Evolutionary conservation across 306 rosid species (phyloP).

Genomic region (Pterocarpus macrocarpus): DNA sequence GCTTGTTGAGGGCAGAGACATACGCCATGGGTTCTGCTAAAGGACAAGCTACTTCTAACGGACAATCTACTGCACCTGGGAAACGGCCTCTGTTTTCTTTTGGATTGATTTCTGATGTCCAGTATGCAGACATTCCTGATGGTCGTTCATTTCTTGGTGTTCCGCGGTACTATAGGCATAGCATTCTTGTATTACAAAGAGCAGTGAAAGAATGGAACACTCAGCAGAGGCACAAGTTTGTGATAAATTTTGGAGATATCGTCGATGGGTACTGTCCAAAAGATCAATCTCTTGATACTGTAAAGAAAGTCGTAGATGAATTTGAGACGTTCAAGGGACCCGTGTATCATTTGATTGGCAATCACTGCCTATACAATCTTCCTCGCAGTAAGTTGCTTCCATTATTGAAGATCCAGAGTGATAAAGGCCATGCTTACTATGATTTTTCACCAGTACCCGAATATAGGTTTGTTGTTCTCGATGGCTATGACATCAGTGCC

Average conservation of each 20-base stretch:
- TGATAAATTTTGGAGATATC: constrained; percentile 82
- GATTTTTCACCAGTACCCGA: constrained; percentile 79
- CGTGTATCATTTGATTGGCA: constrained; percentile 87
- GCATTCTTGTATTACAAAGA: constrained; percentile 74
- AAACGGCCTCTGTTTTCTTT: constrained; percentile 79
- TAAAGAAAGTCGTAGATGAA: constrained; percentile 64
- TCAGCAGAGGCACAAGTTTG: constrained; percentile 66
- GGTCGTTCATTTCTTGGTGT: constrained; percentile 85
- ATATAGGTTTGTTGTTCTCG: constrained; percentile 82
- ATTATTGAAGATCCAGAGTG: constrained; percentile 63
- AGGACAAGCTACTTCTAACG: constrained; percentile 30
- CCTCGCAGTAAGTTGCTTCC: constrained; percentile 83
- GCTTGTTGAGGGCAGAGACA: constrained; percentile 47
- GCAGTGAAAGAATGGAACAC: constrained; percentile 84
- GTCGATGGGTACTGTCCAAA: constrained; percentile 93
- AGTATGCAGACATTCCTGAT: constrained; percentile 88
- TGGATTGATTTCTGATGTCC: constrained; percentile 92
- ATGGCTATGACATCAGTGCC: constrained; percentile 88
- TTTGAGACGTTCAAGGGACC: constrained; percentile 72
- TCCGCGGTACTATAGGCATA: constrained; percentile 88
- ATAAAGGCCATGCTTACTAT: constrained; percentile 68
- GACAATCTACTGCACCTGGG: constrained; percentile 37
- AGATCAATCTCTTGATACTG: constrained; percentile 69
- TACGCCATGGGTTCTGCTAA: constrained; percentile 64
- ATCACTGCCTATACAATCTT: constrained; percentile 96